These are phyloP conservation scores for Sporothrix euskadiensis DNA, from an alignment of 2,329 filamentous ascomycete species.

Conservation along the genomic window DNA sequence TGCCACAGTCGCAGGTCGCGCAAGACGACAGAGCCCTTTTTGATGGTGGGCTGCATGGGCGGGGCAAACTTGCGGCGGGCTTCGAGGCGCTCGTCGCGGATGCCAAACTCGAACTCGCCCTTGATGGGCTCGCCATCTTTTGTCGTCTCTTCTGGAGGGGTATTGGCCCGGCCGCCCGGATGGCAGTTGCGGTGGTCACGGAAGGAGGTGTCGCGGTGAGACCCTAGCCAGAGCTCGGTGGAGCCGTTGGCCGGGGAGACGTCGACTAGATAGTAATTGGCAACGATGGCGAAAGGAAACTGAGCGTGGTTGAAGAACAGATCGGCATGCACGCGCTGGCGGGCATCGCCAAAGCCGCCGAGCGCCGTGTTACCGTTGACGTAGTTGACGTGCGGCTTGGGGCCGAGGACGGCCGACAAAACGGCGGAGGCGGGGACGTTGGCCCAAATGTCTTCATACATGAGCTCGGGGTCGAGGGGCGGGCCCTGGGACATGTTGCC, in stretches of 20 bases:
- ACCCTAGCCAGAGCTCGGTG: constrained; percentile 54
- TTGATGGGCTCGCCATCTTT: not conserved
- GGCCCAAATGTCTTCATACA: constrained; percentile 14
- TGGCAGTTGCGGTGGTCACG: constrained; percentile 20
- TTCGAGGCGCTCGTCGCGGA: constrained; percentile 35
- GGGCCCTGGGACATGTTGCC: constrained; percentile 20
- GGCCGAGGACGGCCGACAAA: not conserved
- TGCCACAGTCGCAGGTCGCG: constrained; percentile 53
- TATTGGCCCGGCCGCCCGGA: constrained; percentile 38
- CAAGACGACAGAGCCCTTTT: constrained; percentile 48
- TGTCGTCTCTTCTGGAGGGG: constrained; percentile 32
- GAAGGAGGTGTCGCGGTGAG: constrained; percentile 39
- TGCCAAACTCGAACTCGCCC: constrained; percentile 26
- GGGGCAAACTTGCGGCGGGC: constrained; percentile 39
- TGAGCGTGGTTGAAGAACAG: constrained; percentile 41
- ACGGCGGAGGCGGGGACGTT: not conserved
- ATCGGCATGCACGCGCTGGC: constrained; percentile 47
- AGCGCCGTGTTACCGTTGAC: constrained; percentile 26
- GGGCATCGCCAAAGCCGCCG: constrained; percentile 26
- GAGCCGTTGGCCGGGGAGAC: constrained; percentile 49
- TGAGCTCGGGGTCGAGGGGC: not conserved
- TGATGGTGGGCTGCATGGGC: constrained; percentile 44
- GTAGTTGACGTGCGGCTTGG: not conserved
- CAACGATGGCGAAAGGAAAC: constrained; percentile 50
- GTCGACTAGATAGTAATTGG: constrained; percentile 51